These are phyloP conservation scores for Chlorella sp. DNA, from an alignment of 139 green algal species.

Conservation along the genomic window DNA sequence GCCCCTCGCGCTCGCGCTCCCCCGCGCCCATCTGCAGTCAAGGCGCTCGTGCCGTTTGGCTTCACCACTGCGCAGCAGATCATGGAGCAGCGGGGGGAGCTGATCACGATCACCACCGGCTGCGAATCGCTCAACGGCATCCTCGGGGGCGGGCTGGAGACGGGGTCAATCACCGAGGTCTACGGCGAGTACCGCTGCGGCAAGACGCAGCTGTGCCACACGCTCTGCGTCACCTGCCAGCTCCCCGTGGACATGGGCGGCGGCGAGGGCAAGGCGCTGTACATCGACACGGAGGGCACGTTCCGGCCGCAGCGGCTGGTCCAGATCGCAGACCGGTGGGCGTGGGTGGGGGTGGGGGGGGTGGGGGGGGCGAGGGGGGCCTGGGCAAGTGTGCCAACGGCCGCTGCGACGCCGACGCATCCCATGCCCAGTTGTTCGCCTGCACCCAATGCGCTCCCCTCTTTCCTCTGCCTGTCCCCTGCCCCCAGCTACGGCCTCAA, in stretches of 20 bases:
- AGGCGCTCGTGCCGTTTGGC: constrained; percentile 89
- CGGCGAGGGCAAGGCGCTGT: constrained; percentile 96
- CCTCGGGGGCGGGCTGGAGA: constrained; percentile 95
- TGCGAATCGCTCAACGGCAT: constrained; percentile 91
- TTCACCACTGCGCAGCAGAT: constrained; percentile 94
- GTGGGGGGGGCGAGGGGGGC: too few species aligned
- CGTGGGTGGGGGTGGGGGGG: not conserved
- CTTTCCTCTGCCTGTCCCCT: not conserved
- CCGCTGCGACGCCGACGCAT: too few species aligned
- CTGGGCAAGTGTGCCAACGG: too few species aligned
- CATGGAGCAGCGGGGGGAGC: constrained; percentile 73
- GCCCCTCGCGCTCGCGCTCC: too few species aligned
- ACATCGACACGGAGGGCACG: constrained; percentile 98
- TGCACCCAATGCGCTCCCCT: too few species aligned
- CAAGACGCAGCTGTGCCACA: constrained; percentile 99
- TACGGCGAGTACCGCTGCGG: constrained; percentile 96
- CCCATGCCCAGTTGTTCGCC: too few species aligned
- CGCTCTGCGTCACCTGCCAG: constrained; percentile 96
- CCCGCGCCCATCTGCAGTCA: too few species aligned
- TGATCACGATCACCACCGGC: constrained; percentile 91
- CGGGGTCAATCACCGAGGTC: constrained; percentile 97
- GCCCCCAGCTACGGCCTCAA: constrained; percentile 82
- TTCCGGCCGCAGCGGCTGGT: constrained; percentile 89
- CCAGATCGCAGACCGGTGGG: constrained; percentile 90
- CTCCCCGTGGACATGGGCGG: constrained; percentile 90